Conservation (phyloP, 2,329 filamentous ascomycete species). For the Aureobasidium sp. region DNA sequence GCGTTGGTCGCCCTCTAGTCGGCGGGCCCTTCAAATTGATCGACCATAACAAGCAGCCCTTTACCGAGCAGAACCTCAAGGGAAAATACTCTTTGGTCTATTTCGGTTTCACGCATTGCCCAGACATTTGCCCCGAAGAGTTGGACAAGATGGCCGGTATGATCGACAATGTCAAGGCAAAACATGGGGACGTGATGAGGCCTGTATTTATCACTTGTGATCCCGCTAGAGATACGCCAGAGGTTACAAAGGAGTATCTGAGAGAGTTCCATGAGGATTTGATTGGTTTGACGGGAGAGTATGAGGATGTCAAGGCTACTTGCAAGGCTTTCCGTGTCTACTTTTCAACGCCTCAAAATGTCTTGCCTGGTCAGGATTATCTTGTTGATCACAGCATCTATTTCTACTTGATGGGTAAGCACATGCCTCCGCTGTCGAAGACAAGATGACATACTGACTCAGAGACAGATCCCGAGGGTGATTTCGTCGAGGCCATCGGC, state of each 20-base stretch:
- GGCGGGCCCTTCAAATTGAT: constrained; percentile 77
- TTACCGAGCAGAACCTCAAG: constrained; percentile 74
- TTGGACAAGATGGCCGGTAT: constrained; percentile 99
- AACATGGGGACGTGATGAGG: constrained; percentile 49
- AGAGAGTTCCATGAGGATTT: constrained; percentile 83
- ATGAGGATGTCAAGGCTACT: constrained; percentile 85
- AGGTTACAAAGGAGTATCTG: constrained; percentile 77
- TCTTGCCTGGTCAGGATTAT: constrained; percentile 92
- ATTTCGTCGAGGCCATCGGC: constrained; percentile 95
- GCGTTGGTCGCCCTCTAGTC: constrained; percentile 86
- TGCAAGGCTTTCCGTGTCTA: constrained; percentile 97
- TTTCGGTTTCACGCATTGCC: constrained; percentile 97
- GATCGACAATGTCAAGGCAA: constrained; percentile 60
- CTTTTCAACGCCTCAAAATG: constrained; percentile 83
- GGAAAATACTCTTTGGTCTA: constrained; percentile 87
- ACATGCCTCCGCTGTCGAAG: background rate
- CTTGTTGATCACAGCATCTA: constrained; percentile 98
- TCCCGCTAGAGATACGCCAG: constrained; percentile 80
- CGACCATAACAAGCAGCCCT: constrained; percentile 72
- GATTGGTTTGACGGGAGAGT: constrained; percentile 83
- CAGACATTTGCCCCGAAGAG: constrained; percentile 97
- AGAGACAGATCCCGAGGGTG: constrained; percentile 76
- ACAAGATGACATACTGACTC: background rate
- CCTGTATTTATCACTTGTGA: constrained; percentile 96
- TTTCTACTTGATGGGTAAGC: constrained; percentile 88